Base-by-base conservation (phyloP, 768 basidiomycete genomes). In the Boletus fagicola region DNA sequence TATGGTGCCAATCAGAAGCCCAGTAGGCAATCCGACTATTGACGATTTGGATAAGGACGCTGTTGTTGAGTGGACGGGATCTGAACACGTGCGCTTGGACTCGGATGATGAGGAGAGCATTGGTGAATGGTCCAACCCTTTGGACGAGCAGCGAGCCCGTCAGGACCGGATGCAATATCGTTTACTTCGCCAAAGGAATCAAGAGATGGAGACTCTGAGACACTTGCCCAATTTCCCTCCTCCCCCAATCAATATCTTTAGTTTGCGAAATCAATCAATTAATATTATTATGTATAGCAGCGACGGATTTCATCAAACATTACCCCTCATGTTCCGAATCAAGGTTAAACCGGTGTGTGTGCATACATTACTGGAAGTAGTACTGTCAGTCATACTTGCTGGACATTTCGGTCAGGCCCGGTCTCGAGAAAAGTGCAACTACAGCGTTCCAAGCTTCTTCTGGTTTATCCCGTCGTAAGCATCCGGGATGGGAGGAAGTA, bases 41-140 rank as follows among this genome's bases (percentile, higher is more conserved):
- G 75, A 75, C 43, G 76, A 76, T 53, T 49, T 72, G 42, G 75
- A 76, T 45, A 26, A 65, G 49, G 77, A 75, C 39, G 72, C 64
- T 35, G 81, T 83, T 24, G 86, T 77, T 7, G 90, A 92, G 62
- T 92, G 91, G 90, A 92, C 90, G 5, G 91, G 87, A 16, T 89
- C 88, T 39, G 90, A 92, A 68, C 90, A 90, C 67, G 64, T 84
- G 57, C 79, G 78, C 53, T 61, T 76, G 57, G 78, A 70, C 13
- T 85, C 86, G 28, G 87, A 89, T 38, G 86, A 89, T 62, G 86
- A 89, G 77, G 76, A 90, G 86, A 92, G 89, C 63, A 86, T 91
- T 49, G 90, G 90, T 28, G 91, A 94, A 74, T 94, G 83, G 82
- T 94, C 92, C 24, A 94, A 94, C 65, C 92, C 92, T 18, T 94